Base-by-base conservation (phyloP, 116 monocot species). In the Iris pallida region DNA sequence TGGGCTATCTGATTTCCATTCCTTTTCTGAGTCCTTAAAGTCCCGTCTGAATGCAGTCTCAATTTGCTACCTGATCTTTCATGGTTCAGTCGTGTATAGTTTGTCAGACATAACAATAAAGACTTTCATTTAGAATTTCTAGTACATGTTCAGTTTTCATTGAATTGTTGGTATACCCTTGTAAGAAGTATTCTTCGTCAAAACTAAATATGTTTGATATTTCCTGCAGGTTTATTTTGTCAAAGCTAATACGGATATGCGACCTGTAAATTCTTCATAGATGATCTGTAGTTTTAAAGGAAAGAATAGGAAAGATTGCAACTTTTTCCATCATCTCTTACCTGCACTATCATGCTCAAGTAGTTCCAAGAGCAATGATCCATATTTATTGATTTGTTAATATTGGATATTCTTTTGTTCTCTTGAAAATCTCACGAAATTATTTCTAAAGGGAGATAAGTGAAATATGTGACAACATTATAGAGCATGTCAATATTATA, bases 221-320 rank as follows among this genome's bases (percentile, higher is more conserved):
- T 86, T 80, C 70, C 45, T 90, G 90, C 90, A 90, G 90, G 90
- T 86, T 90, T 83, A 45, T 74, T 79, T 70, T 71, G 51, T 69
- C 76, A 86, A 76, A 70, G 90, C 73, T 90, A 86, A 75, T 86
- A 78, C 72, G 83, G 79, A 84, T 89, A 71, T 83, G 80, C 73
- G 47, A 75, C 76, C 47, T 75, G 66, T 81, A 73, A 61, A 70
- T 70, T 75, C 63, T 63, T 30, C 57, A 4, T 73, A 73, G 73
- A 65, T 73, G 73, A 65, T 71, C 47, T 58, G 17, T 65, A 65
- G 16, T 48, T 20, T 47, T 57, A 42, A 67, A 59, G 19, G 14
- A 57, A 55, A 47, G 9, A 45, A 45, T 57, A 69, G 44, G 17
- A 57, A 42, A n/a, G 44, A 45, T 20, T 57, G 69, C 56, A 68